Evolutionary conservation across 2,329 filamentous ascomycete genomes (phyloP).

Genomic region (Fusarium oxysporum): DNA sequence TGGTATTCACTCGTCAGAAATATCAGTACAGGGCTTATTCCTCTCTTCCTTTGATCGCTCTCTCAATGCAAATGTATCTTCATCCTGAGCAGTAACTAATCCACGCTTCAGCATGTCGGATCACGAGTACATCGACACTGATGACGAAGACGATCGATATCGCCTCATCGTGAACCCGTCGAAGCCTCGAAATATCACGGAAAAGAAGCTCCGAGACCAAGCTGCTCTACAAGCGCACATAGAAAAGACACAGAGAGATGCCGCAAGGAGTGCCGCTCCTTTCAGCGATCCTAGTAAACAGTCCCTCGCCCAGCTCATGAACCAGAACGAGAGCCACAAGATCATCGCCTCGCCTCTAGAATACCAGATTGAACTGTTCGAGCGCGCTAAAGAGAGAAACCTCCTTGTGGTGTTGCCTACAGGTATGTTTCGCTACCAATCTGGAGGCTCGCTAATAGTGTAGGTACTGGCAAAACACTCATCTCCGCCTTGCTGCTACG

Average conservation of each 20-base stretch:
- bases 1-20: neutral
- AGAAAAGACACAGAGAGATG: conserved; percentile 51
- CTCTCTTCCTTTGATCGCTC: neutral
- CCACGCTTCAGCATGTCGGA: neutral
- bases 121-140: conserved; percentile 27
- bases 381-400: conserved; percentile 85
- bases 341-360: conserved; percentile 85
- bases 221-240: conserved; percentile 61
- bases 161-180: conserved; percentile 46
- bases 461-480: conserved; percentile 93
- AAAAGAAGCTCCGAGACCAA: conserved; percentile 63
- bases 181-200: conserved; percentile 54
- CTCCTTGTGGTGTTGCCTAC: conserved; percentile 94
- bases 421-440: conserved; percentile 57
- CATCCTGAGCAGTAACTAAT: neutral
- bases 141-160: conserved; percentile 46
- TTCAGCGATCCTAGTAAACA: conserved; percentile 46
- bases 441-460: neutral
- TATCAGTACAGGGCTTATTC: neutral
- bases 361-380: conserved; percentile 93
- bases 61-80: neutral
- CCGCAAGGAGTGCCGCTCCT: conserved; percentile 45
- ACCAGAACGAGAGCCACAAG: conserved; percentile 54
- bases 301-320: conserved; percentile 50
- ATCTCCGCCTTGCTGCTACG: conserved; percentile 89